Conservation (phyloP, 192 early-diverging fungal species). For the Glomus cerebriforme region DNA sequence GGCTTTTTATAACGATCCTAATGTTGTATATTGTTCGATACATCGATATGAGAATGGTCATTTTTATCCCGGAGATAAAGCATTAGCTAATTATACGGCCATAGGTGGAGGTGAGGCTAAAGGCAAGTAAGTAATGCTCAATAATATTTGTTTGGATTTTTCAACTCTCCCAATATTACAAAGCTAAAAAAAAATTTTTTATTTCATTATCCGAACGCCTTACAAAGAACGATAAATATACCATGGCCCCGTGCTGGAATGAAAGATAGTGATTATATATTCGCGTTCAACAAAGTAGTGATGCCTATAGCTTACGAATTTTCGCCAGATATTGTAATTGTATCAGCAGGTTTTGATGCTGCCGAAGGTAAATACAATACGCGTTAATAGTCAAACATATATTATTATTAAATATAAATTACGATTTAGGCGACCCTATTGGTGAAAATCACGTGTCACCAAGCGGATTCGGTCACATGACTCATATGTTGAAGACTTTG, state of each 20-base stretch:
- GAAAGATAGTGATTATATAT: constrained; percentile 85
- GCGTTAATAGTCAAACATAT: background rate
- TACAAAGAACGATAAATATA: constrained; percentile 78
- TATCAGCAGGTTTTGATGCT: constrained; percentile 92
- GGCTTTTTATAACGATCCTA: constrained; percentile 72
- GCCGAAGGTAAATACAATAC: constrained; percentile 51
- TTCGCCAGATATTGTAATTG: constrained; percentile 78
- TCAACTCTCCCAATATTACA: background rate
- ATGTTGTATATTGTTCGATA: constrained; percentile 85
- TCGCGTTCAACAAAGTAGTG: constrained; percentile 76
- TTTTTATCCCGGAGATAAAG: constrained; percentile 74
- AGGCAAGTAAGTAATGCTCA: constrained; percentile 55
- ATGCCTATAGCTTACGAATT: constrained; percentile 87
- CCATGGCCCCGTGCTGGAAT: constrained; percentile 78
- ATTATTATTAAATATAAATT: background rate
- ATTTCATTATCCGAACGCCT: background rate
- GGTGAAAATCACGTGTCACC: constrained; percentile 84
- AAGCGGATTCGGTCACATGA: constrained; percentile 84
- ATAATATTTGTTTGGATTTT: background rate
- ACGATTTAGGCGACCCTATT: constrained; percentile 68
- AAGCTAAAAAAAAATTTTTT: background rate
- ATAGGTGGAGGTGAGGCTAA: constrained; percentile 58
- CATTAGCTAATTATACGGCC: constrained; percentile 53
- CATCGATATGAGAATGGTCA: constrained; percentile 78
- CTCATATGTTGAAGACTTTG: constrained; percentile 72